A percentile compares a stretch with the other conserved stretches of the same genome.
Evolutionary conservation across 2,329 filamentous ascomycete genomes (phyloP).

Genomic region (Remersonia thermophila): DNA sequence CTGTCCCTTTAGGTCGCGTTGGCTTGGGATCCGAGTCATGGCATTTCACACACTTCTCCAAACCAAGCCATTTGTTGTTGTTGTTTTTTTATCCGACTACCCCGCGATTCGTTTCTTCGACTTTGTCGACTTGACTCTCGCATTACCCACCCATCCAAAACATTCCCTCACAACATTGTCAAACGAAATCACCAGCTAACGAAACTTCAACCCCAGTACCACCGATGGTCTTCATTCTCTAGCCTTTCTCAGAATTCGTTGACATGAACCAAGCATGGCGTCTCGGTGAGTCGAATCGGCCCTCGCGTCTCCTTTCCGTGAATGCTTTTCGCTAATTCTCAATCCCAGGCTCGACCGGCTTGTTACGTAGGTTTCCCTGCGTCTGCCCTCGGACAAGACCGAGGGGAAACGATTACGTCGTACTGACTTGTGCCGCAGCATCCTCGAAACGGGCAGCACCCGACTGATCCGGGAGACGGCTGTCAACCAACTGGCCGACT

Average conservation of each 20-base stretch:
- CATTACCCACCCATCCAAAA: no score
- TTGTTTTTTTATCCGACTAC: no score
- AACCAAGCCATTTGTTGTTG: no score
- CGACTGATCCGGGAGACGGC: conserved; percentile 92
- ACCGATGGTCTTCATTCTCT: conserved; percentile 13
- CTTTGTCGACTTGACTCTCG: no score
- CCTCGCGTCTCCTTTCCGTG: background rate
- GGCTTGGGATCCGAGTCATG: no score
- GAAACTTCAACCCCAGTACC: no score
- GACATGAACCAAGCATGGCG: conserved; percentile 39
- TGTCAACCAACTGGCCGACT: conserved; percentile 90
- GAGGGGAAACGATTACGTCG: no score
- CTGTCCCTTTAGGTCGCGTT: no score
- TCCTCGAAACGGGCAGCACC: conserved; percentile 95
- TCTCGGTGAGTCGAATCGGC: conserved; percentile 50
- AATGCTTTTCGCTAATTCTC: conserved; percentile 23
- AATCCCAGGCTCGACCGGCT: conserved; percentile 61
- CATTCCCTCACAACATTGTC: no score
- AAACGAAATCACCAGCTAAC: no score
- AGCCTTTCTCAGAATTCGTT: conserved; percentile 11
- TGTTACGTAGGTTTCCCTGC: conserved; percentile 55
- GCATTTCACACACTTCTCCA: no score
- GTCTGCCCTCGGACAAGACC: background rate
- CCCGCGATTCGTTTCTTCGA: no score
- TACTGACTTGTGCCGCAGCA: conserved; percentile 36